Evolutionary conservation across 116 monocot species (phyloP), one percentile per base, ranked within the genome.

Genomic region (Posidonia oceanica): DNA sequence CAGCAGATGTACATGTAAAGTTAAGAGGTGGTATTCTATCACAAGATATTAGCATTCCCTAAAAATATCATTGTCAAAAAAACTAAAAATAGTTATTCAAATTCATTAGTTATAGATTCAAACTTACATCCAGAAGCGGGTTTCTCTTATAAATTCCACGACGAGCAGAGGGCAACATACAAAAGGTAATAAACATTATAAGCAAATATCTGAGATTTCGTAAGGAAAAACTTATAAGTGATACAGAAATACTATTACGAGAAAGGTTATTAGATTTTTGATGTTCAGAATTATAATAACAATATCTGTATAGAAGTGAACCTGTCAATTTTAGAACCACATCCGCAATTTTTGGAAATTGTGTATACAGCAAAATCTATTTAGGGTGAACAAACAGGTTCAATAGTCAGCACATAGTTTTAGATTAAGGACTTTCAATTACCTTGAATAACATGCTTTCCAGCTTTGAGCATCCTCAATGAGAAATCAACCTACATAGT

Each of bases 381-480:
- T 48, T 48, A 48, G 48, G 12, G 48, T 48, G 7, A 12, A 48
- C 3, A 69, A 62, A 29, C 29, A 29, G 29, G 29, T 29, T 29
- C 29, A 29, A 63, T 63, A 16, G 21, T 38, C 38, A 42, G 39
- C 7, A 40, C 16, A 64, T 39, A 39, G n/a, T 17, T 39, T n/a
- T n/a, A 18, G 10, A 65, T 38, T 17, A 64, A 15, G 4, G 38
- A 4, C n/a, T 17, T 52, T 13, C 44, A 21, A 42, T 54, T 84
- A 93, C 96, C 96, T 91, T 96, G 96, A 77, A 96, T 81, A 42
- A 96, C 96, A 82, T 96, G 91, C 61, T 96, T 96, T 85, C 87
- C 91, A 52, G 83, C 89, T 70, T 55, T 82, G 64, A 96, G 72
- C 86, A 91, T 83, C 74, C 72, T 84, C 62, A 89, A 56, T 22